Evolutionary conservation across 2,329 filamentous ascomycete genomes (phyloP), one percentile per base, ranked within the genome.

Genomic region (Penicillium frequentans): DNA sequence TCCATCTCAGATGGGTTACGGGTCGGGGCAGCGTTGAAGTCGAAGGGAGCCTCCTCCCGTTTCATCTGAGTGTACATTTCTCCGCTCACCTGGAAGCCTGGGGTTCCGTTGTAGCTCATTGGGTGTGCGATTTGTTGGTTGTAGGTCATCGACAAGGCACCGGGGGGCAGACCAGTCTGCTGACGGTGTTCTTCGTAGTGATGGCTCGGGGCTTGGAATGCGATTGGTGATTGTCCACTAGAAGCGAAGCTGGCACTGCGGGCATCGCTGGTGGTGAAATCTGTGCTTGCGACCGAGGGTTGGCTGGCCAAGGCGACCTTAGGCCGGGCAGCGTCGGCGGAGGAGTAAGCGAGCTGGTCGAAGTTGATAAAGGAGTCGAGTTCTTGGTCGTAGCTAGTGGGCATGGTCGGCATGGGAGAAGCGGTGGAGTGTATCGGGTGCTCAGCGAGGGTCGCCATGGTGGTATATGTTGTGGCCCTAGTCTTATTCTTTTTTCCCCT

Each of bases 171-270:
- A 62, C 93, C 92, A 3, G 95, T 97, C 80, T 97, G 93, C 74
- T 99, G 95, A 79, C 91, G 90, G 80, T 97, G 96, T 71, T 91
- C 87, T 69, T 92, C 90, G 81, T 98, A 98, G 77, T 96, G 91
- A 79, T 97, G 93, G 75, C 91, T 96, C 9, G 95, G 93, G 35
- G 87, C 90, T 48, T 86, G 87, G 70, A 93, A 85, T 21, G 82
- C 77, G 63, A 82, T 82, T 60, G 88, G 84, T 26, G 71, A 73
- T 56, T 76, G 74, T 59, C 67, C 69, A 42, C 67, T 73, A 21
- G 71, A 69, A 21, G 70, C 69, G 57, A 75, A 74, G 48, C 67
- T 68, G 55, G 68, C 70, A 61, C 70, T 71, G 44, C 69, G 67
- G 55, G 66, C 64, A 60, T 72, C 68, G 51, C 61, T 64, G 50